Evolutionary conservation across 2,329 filamentous ascomycete genomes (phyloP).

Genomic region (Colletotrichum spaethianum): DNA sequence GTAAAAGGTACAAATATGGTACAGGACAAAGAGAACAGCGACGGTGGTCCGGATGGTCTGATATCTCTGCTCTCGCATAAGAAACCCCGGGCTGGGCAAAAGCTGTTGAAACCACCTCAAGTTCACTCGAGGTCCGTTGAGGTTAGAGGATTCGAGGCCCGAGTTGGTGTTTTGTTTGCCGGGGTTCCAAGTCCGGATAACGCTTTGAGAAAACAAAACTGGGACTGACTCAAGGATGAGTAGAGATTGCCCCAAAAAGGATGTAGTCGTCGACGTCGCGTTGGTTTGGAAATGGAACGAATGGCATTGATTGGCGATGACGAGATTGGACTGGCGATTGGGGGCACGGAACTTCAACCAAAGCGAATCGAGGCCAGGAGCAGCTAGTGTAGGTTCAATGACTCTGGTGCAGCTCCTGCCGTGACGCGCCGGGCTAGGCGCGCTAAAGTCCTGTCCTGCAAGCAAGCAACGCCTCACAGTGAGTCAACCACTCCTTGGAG

Average conservation of each 20-base stretch:
- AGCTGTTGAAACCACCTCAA: conserved; percentile 22
- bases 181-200: background rate
- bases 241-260: conserved; percentile 10
- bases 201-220: background rate
- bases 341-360: conserved; percentile 17
- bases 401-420: conserved; percentile 20
- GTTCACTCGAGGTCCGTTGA: conserved; percentile 4
- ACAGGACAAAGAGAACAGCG: conserved; percentile 15
- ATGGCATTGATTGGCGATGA: background rate
- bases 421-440: conserved; percentile 14
- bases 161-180: background rate
- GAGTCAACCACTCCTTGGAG: conserved; percentile 13
- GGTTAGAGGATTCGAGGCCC: conserved; percentile 14
- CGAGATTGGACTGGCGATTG: background rate
- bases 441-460: conserved; percentile 19
- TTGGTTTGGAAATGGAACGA: background rate
- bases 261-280: background rate
- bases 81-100: background rate
- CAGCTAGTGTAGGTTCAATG: background rate
- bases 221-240: conserved; percentile 34
- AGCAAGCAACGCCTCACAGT: conserved; percentile 12
- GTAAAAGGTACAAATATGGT: conserved; percentile 16
- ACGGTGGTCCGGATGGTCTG: conserved; percentile 13
- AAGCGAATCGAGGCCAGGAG: background rate
- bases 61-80: conserved; percentile 17